Base-by-base conservation (phyloP, 2,329 filamentous ascomycete species). In the Fusarium burgessii region DNA sequence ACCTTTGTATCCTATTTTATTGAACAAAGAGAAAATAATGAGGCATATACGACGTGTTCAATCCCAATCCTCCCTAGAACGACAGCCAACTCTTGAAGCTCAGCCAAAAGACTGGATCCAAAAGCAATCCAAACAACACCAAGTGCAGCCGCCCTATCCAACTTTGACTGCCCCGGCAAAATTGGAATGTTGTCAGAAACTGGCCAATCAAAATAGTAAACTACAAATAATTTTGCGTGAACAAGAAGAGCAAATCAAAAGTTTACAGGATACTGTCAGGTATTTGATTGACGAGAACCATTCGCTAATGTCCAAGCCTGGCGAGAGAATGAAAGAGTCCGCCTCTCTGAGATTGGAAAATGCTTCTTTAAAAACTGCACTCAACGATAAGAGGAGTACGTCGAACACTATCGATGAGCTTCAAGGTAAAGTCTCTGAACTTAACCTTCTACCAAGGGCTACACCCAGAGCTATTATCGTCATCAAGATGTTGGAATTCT, bases 381-480 rank as follows among this genome's bases (percentile, higher is more conserved):
- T 47, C 25, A n/a, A 49, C 15, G 35, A 58, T 6, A 23, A 32
- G 13, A 50, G 7, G 12, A 25, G 2, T 15, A 50, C 50, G 20
- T 58, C 35, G 17, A 12, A 58, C 7, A 50, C 43, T n/a, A 29
- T 58, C 11, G 13, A 58, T 41, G 43, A 58, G 55, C 55, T 49
- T 14, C 27, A 41, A 35, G 43, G 6, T 41, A 32, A 50, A 33
- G 20, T 58, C 9, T 49, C 55, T 25, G 10, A 58, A n/a, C 43
- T 58, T 17, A 33, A n/a, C n/a, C n/a, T 41, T 4, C 43, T 41
- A 41, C 43, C 55, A 8, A n/a, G 4, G n/a, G 11, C n/a, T 25
- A 58, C 25, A 8, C 43, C 43, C 12, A 58, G 55, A 58, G 43
- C 27, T 8, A 58, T 58, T 7, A 50, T 58, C 6, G 27, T 58